phyloP scores from a whole-genome alignment of 164 flowering plant species.

The Echeveria elegans region DNA sequence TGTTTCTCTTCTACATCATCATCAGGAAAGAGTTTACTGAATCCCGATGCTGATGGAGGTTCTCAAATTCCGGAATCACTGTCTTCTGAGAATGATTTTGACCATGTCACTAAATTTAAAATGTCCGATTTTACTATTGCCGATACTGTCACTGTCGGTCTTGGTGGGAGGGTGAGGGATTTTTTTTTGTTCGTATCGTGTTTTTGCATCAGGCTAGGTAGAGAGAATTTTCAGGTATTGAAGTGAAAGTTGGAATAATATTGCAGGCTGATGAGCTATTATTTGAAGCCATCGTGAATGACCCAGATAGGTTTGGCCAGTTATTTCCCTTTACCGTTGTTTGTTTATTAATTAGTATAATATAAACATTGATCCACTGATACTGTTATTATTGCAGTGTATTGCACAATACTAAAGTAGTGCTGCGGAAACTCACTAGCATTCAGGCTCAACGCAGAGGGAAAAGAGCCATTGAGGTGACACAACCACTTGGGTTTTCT shows the following conservation, averaged over 20 bases:
- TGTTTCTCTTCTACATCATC: neutral
- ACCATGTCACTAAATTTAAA: constrained; percentile 58
- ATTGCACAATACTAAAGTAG: constrained; percentile 59
- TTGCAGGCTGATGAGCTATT: constrained; percentile 81
- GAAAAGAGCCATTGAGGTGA: constrained; percentile 79
- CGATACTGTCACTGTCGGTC: constrained; percentile 68
- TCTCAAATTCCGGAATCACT: constrained; percentile 13
- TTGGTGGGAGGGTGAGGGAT: constrained; percentile 68
- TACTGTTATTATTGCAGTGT: constrained; percentile 36
- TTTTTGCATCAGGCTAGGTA: neutral
- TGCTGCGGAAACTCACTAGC: constrained; percentile 66
- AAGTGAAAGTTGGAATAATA: neutral
- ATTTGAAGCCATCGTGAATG: constrained; percentile 73
- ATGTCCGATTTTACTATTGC: constrained; percentile 68
- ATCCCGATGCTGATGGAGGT: constrained; percentile 26
- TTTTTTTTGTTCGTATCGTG: neutral
- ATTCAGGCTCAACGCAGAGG: constrained; percentile 90
- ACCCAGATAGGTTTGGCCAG: constrained; percentile 52
- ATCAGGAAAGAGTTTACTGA: constrained; percentile 1
- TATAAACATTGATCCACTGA: neutral
- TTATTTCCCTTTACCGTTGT: constrained; percentile 3
- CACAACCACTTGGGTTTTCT: neutral
- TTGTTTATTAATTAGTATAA: neutral
- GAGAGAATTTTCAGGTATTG: neutral
- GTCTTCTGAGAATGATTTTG: constrained; percentile 53